Evolutionary conservation across 345 rosid species (phyloP), one percentile per base, ranked within the genome.

Genomic region (Populus alba): DNA sequence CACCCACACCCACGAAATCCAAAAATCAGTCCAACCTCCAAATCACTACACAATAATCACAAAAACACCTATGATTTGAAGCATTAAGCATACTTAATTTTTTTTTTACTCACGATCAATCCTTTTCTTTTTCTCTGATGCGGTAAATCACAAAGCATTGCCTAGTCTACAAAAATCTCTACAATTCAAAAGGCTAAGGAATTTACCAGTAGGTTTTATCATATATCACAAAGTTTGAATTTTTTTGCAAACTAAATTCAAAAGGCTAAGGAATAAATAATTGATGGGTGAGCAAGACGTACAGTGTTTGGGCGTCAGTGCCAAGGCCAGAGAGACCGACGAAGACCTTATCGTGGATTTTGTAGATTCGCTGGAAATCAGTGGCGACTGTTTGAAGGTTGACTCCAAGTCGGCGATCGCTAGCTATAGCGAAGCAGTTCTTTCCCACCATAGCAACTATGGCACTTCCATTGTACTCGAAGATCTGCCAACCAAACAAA

Each of bases 371-470:
- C 86, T 96, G 92, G 79, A 96, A 94, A 84, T 96, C 98, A 1
- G 99, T 96, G 68, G 99, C 98, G 83, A 96, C 84, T 7, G 98
- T 96, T 78, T 94, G 98, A 78, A 94, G 94, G 90, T 94, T 98
- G 20, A 96, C 95, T 8, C 99, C 98, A 16, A 94, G 90, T 16
- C 98, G 82, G 12, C 99, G 91, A 75, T 94, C 99, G 82, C 97
- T 96, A 66, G 98, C 99, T 71, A 96, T 94, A 63, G 99, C 99
- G 85, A 94, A 96, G 71, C 99, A 96, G 85, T 96, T 94, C 91
- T 94, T 96, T 7, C 99, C 99, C 23, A 96, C 99, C 99, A 96
- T 96, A 12, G 98, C 99, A 23, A 96, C 88, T n/a, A 94, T 88
- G 51, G 98, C 98, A 74, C 99, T 96, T 70, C 99, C 99, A 88